Evolutionary conservation across 2,329 filamentous ascomycete species (phyloP).

Genomic region (Pseudogymnoascus sp.): DNA sequence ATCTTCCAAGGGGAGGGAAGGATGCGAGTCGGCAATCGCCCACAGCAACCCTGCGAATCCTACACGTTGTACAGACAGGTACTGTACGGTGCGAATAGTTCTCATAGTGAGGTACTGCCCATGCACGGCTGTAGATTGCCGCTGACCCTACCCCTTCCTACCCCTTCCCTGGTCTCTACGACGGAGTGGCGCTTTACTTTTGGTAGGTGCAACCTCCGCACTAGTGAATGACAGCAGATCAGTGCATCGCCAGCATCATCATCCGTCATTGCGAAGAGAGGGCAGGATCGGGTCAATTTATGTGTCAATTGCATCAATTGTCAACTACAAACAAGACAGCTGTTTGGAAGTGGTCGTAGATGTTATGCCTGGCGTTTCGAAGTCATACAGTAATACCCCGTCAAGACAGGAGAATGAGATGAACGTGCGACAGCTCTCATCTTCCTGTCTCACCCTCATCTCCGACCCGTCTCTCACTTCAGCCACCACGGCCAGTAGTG

Average conservation of each 20-base stretch:
- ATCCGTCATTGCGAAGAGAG: not conserved
- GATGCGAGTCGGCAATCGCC: not conserved
- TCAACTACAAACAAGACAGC: not conserved
- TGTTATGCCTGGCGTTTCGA: not conserved
- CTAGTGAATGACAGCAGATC: conserved; percentile 5
- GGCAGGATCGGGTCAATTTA: not conserved
- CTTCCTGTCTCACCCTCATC: not conserved
- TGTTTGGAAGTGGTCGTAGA: not conserved
- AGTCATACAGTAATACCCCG: not conserved
- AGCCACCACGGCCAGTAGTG: not conserved
- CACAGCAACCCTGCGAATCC: conserved; percentile 1
- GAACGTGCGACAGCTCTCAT: not conserved
- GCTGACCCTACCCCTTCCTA: not conserved
- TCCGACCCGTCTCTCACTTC: not conserved
- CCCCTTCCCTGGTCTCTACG: not conserved
- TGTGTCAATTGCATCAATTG: not conserved
- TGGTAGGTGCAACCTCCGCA: not conserved
- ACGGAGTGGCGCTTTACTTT: not conserved
- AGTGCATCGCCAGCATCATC: not conserved
- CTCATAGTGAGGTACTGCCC: not conserved
- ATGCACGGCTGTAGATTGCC: not conserved
- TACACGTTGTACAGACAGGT: not conserved
- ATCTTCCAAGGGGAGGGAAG: not conserved
- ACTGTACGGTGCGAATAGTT: not conserved
- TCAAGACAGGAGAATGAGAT: not conserved